phyloP scores from a whole-genome alignment of 345 rosid genomes.

The Lepidium didymum region DNA sequence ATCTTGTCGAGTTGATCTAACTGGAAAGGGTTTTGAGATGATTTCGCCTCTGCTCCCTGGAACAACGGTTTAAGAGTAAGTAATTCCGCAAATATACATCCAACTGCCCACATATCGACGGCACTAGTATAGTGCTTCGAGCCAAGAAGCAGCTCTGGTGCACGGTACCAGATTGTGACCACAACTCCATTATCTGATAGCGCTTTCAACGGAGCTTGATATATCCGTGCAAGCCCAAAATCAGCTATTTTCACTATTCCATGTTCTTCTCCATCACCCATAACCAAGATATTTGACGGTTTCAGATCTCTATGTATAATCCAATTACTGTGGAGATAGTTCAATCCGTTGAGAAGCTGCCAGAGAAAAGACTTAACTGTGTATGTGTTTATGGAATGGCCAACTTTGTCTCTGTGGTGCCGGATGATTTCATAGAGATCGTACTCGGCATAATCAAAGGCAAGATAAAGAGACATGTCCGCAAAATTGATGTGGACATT shows the following conservation, averaged over 20 bases:
- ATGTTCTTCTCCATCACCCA: constrained; percentile 97
- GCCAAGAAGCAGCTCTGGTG: constrained; percentile 96
- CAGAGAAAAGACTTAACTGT: constrained; percentile 92
- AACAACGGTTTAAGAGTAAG: constrained; percentile 94
- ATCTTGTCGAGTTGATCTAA: constrained; percentile 97
- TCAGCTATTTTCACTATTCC: constrained; percentile 97
- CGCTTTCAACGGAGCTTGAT: constrained; percentile 88
- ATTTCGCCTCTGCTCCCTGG: constrained; percentile 94
- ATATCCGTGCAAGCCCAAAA: constrained; percentile 94
- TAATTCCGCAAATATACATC: constrained; percentile 96
- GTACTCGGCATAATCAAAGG: constrained; percentile 91
- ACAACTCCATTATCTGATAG: constrained; percentile 90
- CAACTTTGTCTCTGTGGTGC: constrained; percentile 84
- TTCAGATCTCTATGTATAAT: constrained; percentile 95
- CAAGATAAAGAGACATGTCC: constrained; percentile 95
- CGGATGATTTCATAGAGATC: constrained; percentile 95
- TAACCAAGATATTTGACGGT: constrained; percentile 97
- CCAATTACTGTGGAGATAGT: constrained; percentile 97
- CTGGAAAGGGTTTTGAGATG: constrained; percentile 82
- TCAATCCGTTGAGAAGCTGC: constrained; percentile 98
- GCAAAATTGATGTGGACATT: constrained; percentile 93
- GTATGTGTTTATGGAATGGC: constrained; percentile 57
- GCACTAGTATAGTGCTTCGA: constrained; percentile 97
- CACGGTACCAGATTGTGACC: constrained; percentile 99
- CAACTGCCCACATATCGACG: constrained; percentile 99